These are phyloP conservation scores for Lactarius hatsudake DNA, from an alignment of 768 basidiomycete genomes.

Conservation along the genomic window DNA sequence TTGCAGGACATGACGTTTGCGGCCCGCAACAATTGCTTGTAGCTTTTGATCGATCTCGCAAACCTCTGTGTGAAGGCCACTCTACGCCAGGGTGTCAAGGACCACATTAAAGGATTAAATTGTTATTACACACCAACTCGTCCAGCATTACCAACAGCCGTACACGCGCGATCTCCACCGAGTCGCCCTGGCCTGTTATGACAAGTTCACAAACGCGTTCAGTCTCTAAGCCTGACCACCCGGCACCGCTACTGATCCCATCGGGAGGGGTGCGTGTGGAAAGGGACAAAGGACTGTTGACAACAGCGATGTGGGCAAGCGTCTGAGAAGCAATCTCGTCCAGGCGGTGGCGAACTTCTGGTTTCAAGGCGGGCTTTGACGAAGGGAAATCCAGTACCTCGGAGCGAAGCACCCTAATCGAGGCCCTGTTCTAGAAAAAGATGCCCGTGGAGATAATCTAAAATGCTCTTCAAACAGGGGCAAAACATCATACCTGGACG, in stretches of 20 bases:
- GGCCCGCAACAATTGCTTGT: conserved; percentile 86
- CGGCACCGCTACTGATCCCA: conserved; percentile 70
- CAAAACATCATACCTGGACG: conserved; percentile 57
- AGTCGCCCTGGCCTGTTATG: conserved; percentile 83
- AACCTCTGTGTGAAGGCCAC: conserved; percentile 84
- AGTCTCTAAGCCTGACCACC: conserved; percentile 89
- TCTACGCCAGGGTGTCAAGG: conserved; percentile 43
- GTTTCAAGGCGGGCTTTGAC: conserved; percentile 75
- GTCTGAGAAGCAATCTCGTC: conserved; percentile 94
- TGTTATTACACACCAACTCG: conserved; percentile 67
- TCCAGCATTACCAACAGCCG: conserved; percentile 91
- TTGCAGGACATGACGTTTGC: conserved; percentile 84
- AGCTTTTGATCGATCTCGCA: conserved; percentile 95
- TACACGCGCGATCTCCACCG: conserved; percentile 88
- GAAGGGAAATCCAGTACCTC: conserved; percentile 88
- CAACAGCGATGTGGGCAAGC: conserved; percentile 90
- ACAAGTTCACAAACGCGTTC: conserved; percentile 93
- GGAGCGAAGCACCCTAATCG: conserved; percentile 87
- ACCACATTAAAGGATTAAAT: background rate
- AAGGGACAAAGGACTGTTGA: conserved; percentile 76
- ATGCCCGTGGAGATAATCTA: conserved; percentile 25
- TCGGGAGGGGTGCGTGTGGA: conserved; percentile 75
- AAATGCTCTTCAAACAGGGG: conserved; percentile 25
- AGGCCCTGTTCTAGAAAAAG: conserved; percentile 63
- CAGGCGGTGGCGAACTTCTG: conserved; percentile 78